Conservation (phyloP, 352 stramenopile species). For the Phytophthora hibernalis region DNA sequence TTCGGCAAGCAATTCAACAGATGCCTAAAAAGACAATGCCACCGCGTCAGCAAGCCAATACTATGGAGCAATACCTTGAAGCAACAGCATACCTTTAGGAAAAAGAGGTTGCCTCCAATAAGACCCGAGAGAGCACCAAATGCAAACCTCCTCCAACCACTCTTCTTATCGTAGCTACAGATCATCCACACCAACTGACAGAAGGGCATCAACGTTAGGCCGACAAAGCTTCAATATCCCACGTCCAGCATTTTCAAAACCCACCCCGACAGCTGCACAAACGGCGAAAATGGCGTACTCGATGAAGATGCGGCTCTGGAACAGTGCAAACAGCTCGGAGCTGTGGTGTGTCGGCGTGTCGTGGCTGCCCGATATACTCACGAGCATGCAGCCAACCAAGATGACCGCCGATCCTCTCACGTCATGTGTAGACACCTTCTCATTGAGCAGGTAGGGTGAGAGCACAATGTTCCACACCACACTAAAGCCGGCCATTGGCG, state of each 20-base stretch:
- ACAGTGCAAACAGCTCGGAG: conserved; percentile 81
- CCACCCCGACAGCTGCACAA: conserved; percentile 49
- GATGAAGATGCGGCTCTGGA: conserved; percentile 75
- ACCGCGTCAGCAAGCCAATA: conserved; percentile 1
- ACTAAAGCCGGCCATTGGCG: conserved; percentile 88
- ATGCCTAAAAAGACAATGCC: conserved; percentile 52
- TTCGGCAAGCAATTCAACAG: conserved; percentile 81
- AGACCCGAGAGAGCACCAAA: conserved; percentile 83
- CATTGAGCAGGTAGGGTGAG: conserved; percentile 81
- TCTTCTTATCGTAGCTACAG: conserved; percentile 67
- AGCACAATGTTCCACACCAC: conserved; percentile 91
- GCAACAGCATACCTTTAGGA: conserved; percentile 71
- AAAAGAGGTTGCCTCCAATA: conserved; percentile 88
- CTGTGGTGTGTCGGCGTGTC: conserved; percentile 80
- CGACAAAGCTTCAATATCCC: background rate
- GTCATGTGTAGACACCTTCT: conserved; percentile 80
- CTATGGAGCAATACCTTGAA: background rate
- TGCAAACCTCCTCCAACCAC: conserved; percentile 78
- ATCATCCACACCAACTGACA: conserved; percentile 79
- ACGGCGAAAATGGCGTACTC: conserved; percentile 65
- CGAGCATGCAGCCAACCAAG: conserved; percentile 74
- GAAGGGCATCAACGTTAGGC: conserved; percentile 14
- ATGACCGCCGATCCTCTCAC: conserved; percentile 80
- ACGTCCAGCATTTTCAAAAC: conserved; percentile 14
- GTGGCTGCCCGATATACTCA: conserved; percentile 84